Evolutionary conservation across 495 filamentous ascomycete genomes (phyloP), one percentile per base, ranked within the genome.

Genomic region (Bacidia gigantensis): DNA sequence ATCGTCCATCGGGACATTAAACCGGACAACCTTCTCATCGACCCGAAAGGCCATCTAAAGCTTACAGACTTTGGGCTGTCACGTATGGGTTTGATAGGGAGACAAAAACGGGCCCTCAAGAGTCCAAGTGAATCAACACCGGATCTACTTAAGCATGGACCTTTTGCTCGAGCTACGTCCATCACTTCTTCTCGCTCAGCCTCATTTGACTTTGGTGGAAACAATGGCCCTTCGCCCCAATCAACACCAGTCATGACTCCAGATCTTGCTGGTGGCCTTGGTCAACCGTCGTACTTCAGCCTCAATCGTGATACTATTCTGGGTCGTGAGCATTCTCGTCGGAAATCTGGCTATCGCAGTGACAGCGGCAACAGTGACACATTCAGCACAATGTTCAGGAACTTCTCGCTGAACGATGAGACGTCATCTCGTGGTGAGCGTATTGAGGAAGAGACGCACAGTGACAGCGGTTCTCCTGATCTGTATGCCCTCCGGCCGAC

Each of bases 1-100:
- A 96, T 98, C 63, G 86, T 97, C 26, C 92, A 98, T 68, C 84
- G 92, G 49, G 92, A 98, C 64, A 69, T 98, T 56, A 98, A 98
- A 66, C 92, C 92, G 7, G 92, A 98, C 62, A 98, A 98, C 65
- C 76, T 98, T 29, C 74, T 98, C 50, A 98, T 98, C 59, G 92
- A 98, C 62, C 89, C 92, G 60, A 95, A 86, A 58, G 92, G 92
- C 7, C 92, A 98, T 68, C 69, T 98, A 52, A 98, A 98, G 69
- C 69, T 98, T 60, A 98, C 92, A 3, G 92, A 98, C 68, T 98
- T 98, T 69, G 92, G 92, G 42, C 71, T 98, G 24, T 98, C 92
- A 17, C 82, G 92, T 25, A 98, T 98, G 93, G 92, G 93, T 60
- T 72, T 98, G 39, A 83, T 98, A 51, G 92, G 92, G 46, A 86